These are phyloP conservation scores for Epichloe typhina DNA, from an alignment of 2,329 filamentous ascomycete species.

Conservation along the genomic window DNA sequence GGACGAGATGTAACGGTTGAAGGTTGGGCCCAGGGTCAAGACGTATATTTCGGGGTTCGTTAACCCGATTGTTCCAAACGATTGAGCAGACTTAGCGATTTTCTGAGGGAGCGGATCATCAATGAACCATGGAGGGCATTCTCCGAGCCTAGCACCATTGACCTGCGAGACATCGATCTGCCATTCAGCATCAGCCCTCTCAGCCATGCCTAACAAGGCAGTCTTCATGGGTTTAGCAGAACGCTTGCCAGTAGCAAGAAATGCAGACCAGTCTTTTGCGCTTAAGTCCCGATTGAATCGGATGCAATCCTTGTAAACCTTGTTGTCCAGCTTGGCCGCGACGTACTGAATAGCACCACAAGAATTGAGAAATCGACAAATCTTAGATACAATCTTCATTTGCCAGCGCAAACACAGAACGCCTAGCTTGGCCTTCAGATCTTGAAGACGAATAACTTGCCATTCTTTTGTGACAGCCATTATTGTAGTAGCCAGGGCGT, in stretches of 20 bases:
- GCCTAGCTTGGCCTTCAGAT: constrained; percentile 45
- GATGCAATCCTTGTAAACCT: constrained; percentile 48
- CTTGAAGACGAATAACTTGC: constrained; percentile 43
- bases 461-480: constrained; percentile 45
- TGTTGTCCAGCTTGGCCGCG: constrained; percentile 38
- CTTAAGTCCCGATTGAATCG: constrained; percentile 44
- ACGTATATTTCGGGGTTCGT: constrained; percentile 25
- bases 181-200: constrained; percentile 13
- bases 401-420: constrained; percentile 41
- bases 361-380: constrained; percentile 43
- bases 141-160: constrained; percentile 6
- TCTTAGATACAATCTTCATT: constrained; percentile 47
- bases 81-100: constrained; percentile 17
- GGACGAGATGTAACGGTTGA: constrained; percentile 24
- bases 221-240: constrained; percentile 15
- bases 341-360: constrained; percentile 43
- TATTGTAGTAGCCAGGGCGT: constrained; percentile 42
- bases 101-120: constrained; percentile 22
- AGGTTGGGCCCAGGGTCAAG: constrained; percentile 22
- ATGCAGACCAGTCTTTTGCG: constrained; percentile 41
- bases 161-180: constrained; percentile 5
- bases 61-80: constrained; percentile 16
- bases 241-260: constrained; percentile 35
- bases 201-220: constrained; percentile 10
- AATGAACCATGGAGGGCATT: constrained; percentile 19